Conservation (phyloP, 768 basidiomycete species). For the Pleurotus ostreatus region DNA sequence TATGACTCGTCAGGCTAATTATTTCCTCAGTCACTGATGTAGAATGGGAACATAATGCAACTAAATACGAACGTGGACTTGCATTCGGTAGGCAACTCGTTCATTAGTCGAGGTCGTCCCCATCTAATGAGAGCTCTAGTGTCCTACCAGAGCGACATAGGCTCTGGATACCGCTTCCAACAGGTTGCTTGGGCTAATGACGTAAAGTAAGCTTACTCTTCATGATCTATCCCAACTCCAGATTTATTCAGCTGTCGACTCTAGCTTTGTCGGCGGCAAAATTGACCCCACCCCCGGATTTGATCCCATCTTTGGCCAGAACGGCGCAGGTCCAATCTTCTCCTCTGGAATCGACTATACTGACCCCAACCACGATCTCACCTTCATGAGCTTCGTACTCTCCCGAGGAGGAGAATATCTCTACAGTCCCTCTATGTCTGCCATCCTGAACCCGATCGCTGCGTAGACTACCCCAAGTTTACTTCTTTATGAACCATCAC, state of each 20-base stretch:
- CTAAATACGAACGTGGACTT: background rate
- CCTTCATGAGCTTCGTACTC: background rate
- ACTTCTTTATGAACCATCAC: no score
- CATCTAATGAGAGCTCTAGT: background rate
- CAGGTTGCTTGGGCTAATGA: conserved; percentile 3
- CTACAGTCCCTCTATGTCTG: background rate
- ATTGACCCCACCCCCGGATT: background rate
- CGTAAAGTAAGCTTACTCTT: background rate
- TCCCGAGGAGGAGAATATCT: background rate
- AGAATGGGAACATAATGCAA: background rate
- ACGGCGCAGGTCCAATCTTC: background rate
- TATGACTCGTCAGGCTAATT: background rate
- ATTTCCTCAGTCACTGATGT: background rate
- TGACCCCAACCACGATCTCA: background rate
- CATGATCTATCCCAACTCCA: background rate
- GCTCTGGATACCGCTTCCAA: conserved; percentile 4
- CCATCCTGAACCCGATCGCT: background rate
- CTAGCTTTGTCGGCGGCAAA: background rate
- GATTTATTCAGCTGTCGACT: background rate
- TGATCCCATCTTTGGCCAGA: background rate
- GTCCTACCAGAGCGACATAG: conserved; percentile 1
- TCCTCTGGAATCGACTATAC: background rate
- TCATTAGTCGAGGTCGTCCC: no score
- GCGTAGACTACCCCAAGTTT: background rate
- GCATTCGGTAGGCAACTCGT: background rate